Percentiles rank a stretch among this genome's conserved stretches.
phyloP scores from a whole-genome alignment of 169 alveolate genomes.

The Plasmodium yoelii region DNA sequence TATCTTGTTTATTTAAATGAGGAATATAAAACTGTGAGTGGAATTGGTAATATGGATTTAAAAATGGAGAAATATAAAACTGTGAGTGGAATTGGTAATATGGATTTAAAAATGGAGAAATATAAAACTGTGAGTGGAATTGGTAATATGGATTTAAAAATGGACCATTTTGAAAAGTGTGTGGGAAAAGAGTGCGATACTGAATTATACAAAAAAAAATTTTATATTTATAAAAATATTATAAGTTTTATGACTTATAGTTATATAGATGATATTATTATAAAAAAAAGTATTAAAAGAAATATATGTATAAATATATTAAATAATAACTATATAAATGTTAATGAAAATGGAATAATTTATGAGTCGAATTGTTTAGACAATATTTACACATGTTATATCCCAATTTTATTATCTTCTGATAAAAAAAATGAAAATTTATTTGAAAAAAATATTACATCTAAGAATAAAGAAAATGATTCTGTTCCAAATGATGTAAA shows the following conservation, averaged over 20 bases:
- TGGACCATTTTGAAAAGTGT: background rate
- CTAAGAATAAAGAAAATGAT: background rate
- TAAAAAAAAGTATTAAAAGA: slow-evolving; percentile 43
- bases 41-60: background rate
- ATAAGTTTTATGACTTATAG: slow-evolving; percentile 57
- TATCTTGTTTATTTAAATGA: slow-evolving; percentile 78
- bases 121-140: background rate
- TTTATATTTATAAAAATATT: slow-evolving; percentile 22
- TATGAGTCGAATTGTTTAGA: background rate
- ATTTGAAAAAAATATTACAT: background rate
- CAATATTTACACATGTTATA: background rate
- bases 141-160: too few relatives aligned
- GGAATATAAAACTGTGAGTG: slow-evolving; percentile 37
- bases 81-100: slow-evolving; percentile 25
- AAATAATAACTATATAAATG: slow-evolving; percentile 22
- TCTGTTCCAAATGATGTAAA: background rate
- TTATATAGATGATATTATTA: slow-evolving; percentile 60
- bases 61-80: background rate
- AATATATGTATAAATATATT: slow-evolving; percentile 57
- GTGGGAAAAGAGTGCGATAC: background rate
- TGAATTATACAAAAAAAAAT: slow-evolving; percentile 34
- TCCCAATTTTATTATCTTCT: background rate
- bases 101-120: background rate
- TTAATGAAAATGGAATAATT: background rate
- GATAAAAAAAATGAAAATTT: background rate